A percentile compares a stretch with the other conserved stretches of the same genome.
Conservation (phyloP, 1,284 basidiomycete genomes). For the Cutaneotrichosporon sp. region DNA sequence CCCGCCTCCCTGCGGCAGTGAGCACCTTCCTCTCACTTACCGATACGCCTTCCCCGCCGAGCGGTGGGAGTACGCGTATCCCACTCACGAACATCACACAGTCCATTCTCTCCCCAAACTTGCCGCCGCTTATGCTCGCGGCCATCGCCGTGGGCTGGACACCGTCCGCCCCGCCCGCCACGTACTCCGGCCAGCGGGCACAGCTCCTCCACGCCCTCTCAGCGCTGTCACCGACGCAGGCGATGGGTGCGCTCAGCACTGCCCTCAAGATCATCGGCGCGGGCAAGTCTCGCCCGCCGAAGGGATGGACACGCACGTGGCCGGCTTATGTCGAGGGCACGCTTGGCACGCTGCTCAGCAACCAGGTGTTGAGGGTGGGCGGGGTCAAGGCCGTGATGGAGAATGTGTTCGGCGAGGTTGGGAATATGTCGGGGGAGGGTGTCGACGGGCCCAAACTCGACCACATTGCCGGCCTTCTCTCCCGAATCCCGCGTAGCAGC, state of each 20-base stretch:
- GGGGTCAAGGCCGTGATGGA: constrained; percentile 45
- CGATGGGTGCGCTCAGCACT: constrained; percentile 33
- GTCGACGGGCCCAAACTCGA: constrained; percentile 42
- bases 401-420: constrained; percentile 42
- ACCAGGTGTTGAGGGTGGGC: constrained; percentile 35
- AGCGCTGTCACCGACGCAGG: constrained; percentile 33
- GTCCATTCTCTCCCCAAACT: constrained; percentile 30
- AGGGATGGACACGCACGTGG: constrained; percentile 37
- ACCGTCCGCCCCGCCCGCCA: constrained; percentile 28
- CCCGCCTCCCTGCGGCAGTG: constrained; percentile 6
- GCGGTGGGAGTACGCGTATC: constrained; percentile 17
- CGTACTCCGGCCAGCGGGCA: constrained; percentile 24
- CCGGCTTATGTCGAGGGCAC: constrained; percentile 38
- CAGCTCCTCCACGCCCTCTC: constrained; percentile 21
- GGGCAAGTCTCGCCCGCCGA: constrained; percentile 15
- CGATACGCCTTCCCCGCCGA: constrained; percentile 24
- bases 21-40: constrained; percentile 29
- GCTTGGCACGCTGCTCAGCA: constrained; percentile 34
- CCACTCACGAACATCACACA: constrained; percentile 27
- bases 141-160: constrained; percentile 38
- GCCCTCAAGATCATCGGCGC: constrained; percentile 29
- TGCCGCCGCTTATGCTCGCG: constrained; percentile 34
- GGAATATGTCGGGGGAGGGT: constrained; percentile 29
- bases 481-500: constrained; percentile 32
- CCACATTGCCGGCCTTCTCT: constrained; percentile 40